Evolutionary conservation across 2,329 filamentous ascomycete species (phyloP), one percentile per base, ranked within the genome.

Genomic region (Ambrosiella cleistominuta): DNA sequence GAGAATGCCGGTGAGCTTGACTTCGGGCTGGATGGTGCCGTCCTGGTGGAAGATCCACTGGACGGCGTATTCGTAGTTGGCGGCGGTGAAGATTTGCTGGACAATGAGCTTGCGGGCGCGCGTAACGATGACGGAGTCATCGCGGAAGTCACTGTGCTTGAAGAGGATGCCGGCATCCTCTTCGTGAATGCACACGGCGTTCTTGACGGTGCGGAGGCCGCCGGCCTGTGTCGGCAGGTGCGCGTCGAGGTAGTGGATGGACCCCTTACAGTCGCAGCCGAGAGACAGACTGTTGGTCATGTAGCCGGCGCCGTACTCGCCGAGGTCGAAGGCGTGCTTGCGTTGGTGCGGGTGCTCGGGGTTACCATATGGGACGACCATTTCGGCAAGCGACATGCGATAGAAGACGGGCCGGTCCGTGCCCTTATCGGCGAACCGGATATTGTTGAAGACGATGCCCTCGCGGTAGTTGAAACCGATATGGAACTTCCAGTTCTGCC

Each of bases 401-500:
- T 93, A 95, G 71, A 96, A 95, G 40, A 94, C 76, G 1, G 87
- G 85, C 38, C 90, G 78, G 39, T 83, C 75, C 49, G 73, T 83
- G 51, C 87, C 83, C 69, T 88, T 86, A 70, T 96, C 90, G 64
- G 88, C 90, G 71, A 85, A 95, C 2, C 83, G 86, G 67, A 95
- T 89, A 71, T 95, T 88, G 70, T 86, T 93, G 6, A 96, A 75
- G 1, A 95, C 86, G 64, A 95, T 85, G 19, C 90, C 90, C 70
- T 96, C 90, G 35, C 87, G 80, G 72, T 95, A 93, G 75, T 95
- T 95, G 78, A 95, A 96, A 27, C 90, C 90, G 60, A 96, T 80
- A 68, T 95, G 90, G 63, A 95, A 80, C 65, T 80, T 91, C 86
- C 88, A 96, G 67, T 94, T 95, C 69, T 95, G 89, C 90, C 90